phyloP scores from a whole-genome alignment of 805 yeast species.

The Ogataea glucozyma region DNA sequence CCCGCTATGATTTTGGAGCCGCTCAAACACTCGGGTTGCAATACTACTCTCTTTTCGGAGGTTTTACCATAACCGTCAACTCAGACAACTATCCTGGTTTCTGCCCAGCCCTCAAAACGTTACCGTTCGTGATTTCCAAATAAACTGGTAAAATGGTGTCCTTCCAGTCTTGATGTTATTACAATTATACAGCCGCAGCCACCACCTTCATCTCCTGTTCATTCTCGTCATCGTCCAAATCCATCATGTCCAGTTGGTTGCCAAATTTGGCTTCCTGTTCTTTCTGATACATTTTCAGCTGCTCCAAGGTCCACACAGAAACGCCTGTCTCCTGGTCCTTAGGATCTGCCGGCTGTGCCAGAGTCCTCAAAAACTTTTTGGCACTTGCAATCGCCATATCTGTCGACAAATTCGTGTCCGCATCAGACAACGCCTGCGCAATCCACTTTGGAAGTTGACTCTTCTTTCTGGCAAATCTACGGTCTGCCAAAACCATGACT shows the following conservation, averaged over 20 bases:
- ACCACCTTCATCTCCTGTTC: background rate
- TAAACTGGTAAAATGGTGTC: no score
- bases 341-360: conserved; percentile 91
- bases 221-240: conserved; percentile 37
- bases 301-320: conserved; percentile 85
- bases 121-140: no score
- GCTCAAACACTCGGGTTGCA: no score
- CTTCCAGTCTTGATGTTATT: no score
- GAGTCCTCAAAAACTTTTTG: conserved; percentile 83
- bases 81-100: no score
- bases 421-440: conserved; percentile 86
- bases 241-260: conserved; percentile 24
- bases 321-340: conserved; percentile 87
- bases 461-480: conserved; percentile 85
- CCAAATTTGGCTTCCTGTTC: conserved; percentile 40
- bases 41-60: no score
- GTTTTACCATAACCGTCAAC: no score
- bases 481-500: conserved; percentile 95
- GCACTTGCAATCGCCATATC: conserved; percentile 98
- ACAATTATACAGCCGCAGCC: no score
- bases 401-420: conserved; percentile 88
- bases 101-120: no score
- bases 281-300: conserved; percentile 58
- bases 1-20: no score
- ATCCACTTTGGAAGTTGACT: conserved; percentile 96